phyloP scores from a whole-genome alignment of 192 early-diverging fungal genomes.

The Coemansia sp. region DNA sequence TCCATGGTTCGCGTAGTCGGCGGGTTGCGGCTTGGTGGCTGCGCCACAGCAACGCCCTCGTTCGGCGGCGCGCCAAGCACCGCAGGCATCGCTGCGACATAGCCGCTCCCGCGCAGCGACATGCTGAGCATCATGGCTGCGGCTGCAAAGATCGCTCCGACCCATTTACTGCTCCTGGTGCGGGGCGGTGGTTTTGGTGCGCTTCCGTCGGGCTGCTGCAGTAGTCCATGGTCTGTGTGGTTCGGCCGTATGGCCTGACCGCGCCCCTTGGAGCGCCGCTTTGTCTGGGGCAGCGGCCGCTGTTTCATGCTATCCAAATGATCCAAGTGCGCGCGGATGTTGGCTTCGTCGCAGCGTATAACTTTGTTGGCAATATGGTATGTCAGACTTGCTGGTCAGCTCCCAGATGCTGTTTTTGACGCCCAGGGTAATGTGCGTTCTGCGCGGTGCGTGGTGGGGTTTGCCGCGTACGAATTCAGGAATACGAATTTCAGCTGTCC shows the following conservation, averaged over 20 bases:
- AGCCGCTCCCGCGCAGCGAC: not conserved
- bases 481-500: not conserved
- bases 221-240: not conserved
- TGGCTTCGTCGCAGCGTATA: not conserved
- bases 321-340: not conserved
- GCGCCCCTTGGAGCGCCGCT: not conserved
- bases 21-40: conserved; percentile 6
- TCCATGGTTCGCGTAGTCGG: not conserved
- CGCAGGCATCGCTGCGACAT: not conserved
- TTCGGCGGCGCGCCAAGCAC: not conserved
- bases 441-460: not conserved
- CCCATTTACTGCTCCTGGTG: not conserved
- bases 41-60: not conserved
- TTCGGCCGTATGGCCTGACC: not conserved
- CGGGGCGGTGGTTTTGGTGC: not conserved
- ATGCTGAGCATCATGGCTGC: not conserved
- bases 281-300: not conserved
- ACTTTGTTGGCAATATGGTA: not conserved
- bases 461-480: not conserved
- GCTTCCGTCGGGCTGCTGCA: not conserved
- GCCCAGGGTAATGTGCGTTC: not conserved
- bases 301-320: not conserved
- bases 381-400: not conserved
- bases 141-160: not conserved
- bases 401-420: not conserved